A percentile compares a stretch with the other conserved stretches of the same genome.
Conservation (phyloP, 257 asterid genomes). For the Jaltomata sinuosa region DNA sequence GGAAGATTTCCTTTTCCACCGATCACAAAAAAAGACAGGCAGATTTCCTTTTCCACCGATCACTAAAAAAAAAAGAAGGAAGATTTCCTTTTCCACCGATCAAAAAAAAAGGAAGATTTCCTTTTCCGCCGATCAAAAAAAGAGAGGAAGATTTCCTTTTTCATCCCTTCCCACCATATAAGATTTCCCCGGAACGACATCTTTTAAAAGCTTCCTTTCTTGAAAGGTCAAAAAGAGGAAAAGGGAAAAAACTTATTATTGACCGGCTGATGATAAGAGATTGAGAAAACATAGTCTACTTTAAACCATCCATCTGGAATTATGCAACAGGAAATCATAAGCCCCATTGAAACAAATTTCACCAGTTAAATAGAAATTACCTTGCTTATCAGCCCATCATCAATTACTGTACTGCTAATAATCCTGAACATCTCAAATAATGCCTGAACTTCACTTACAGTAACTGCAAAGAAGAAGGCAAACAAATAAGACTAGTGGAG, state of each 20-base stretch:
- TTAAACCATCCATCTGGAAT: neutral
- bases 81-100: neutral
- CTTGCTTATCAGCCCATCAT: slow-evolving; percentile 94
- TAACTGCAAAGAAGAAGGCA: slow-evolving; percentile 48
- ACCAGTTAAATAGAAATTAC: slow-evolving; percentile 16
- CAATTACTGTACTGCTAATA: slow-evolving; percentile 87
- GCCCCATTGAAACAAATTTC: neutral
- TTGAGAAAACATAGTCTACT: neutral
- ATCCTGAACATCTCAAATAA: slow-evolving; percentile 91
- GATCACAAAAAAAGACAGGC: too few species aligned
- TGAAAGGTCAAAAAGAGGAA: neutral
- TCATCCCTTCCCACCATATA: neutral
- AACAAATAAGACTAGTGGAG: neutral
- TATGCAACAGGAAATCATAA: neutral
- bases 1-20: neutral
- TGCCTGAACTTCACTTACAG: slow-evolving; percentile 99
- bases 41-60: neutral
- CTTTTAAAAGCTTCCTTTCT: neutral
- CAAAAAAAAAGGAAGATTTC: neutral
- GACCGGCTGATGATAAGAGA: neutral
- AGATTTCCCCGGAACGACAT: neutral
- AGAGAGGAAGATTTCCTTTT: neutral
- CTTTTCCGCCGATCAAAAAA: neutral
- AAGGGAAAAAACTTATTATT: neutral
- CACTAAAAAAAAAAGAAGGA: neutral